Conservation (phyloP, 1,139 yeast genomes). For the Protomyces inundatus region DNA sequence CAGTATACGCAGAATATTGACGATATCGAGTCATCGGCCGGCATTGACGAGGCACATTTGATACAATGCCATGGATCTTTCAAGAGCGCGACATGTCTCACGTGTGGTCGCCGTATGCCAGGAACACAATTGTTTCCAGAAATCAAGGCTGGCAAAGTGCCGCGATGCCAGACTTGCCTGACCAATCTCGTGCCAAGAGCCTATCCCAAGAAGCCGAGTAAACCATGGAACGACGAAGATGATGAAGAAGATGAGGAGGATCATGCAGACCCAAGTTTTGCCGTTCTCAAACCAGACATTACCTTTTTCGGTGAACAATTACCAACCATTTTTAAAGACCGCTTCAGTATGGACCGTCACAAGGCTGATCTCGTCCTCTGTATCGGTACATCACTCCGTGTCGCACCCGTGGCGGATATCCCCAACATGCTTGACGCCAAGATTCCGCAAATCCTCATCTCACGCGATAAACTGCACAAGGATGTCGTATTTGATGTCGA, state of each 20-base stretch:
- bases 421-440: slow-evolving; percentile 65
- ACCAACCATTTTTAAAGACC: slow-evolving; percentile 66
- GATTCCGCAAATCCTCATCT: slow-evolving; percentile 79
- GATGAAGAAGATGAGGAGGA: slow-evolving; percentile 21
- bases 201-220: slow-evolving; percentile 23
- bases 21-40: slow-evolving; percentile 80
- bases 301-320: slow-evolving; percentile 89
- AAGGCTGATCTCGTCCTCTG: slow-evolving; percentile 78
- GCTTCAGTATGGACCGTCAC: slow-evolving; percentile 49
- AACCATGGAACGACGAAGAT: slow-evolving; percentile 20
- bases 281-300: slow-evolving; percentile 93
- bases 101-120: slow-evolving; percentile 63
- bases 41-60: slow-evolving; percentile 60
- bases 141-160: slow-evolving; percentile 46
- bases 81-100: slow-evolving; percentile 81
- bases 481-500: slow-evolving; percentile 79
- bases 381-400: slow-evolving; percentile 90
- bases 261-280: slow-evolving; percentile 37
- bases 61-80: slow-evolving; percentile 97
- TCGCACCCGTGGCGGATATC: slow-evolving; percentile 92
- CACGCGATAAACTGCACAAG: slow-evolving; percentile 65
- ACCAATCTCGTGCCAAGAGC: not conserved
- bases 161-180: slow-evolving; percentile 19
- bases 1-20: slow-evolving; percentile 95
- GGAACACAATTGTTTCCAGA: slow-evolving; percentile 64